Conservation (phyloP, 2,329 filamentous ascomycete species). For the Hirsutella rhossiliensis region DNA sequence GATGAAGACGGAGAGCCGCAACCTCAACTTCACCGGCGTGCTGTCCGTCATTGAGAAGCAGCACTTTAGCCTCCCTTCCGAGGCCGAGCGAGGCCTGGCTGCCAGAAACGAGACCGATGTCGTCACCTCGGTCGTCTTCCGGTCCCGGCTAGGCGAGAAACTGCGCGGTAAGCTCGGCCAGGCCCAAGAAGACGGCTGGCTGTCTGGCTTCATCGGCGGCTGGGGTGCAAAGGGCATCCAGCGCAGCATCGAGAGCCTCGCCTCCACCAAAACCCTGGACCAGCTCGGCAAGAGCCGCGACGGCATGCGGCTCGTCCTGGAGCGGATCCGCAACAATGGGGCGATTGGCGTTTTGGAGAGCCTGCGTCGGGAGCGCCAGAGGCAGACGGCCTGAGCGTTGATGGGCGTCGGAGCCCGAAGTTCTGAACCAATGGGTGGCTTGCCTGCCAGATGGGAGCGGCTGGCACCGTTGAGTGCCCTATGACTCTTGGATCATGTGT, state of each 20-base stretch:
- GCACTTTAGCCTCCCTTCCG: slow-evolving; percentile 40
- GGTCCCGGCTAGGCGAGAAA: slow-evolving; percentile 59
- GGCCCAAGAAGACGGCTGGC: slow-evolving; percentile 34
- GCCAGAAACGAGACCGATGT: slow-evolving; percentile 46
- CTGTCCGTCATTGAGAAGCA: slow-evolving; percentile 69
- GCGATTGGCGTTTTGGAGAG: slow-evolving; percentile 47
- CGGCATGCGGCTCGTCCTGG: slow-evolving; percentile 72
- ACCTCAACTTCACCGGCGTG: slow-evolving; percentile 73
- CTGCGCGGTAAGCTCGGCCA: slow-evolving; percentile 42
- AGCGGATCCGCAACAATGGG: slow-evolving; percentile 49
- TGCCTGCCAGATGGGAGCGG: too few species aligned
- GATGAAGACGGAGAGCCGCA: slow-evolving; percentile 73
- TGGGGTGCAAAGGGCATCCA: slow-evolving; percentile 65
- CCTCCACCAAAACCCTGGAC: slow-evolving; percentile 63
- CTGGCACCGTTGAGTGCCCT: too few species aligned
- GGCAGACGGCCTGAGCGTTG: slow-evolving; percentile 10
- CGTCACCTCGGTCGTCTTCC: slow-evolving; percentile 61
- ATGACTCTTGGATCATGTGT: slow-evolving; percentile 4
- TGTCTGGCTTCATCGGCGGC: slow-evolving; percentile 37
- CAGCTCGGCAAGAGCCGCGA: slow-evolving; percentile 71
- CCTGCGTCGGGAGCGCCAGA: slow-evolving; percentile 31
- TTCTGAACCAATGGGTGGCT: slow-evolving; percentile 3
- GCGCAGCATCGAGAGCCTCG: slow-evolving; percentile 67
- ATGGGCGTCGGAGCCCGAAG: background rate
- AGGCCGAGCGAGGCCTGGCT: slow-evolving; percentile 11